Percentiles rank a stretch among this genome's conserved stretches.
phyloP scores from a whole-genome alignment of 2,329 filamentous ascomycete genomes.

The Pyrenophora teres region DNA sequence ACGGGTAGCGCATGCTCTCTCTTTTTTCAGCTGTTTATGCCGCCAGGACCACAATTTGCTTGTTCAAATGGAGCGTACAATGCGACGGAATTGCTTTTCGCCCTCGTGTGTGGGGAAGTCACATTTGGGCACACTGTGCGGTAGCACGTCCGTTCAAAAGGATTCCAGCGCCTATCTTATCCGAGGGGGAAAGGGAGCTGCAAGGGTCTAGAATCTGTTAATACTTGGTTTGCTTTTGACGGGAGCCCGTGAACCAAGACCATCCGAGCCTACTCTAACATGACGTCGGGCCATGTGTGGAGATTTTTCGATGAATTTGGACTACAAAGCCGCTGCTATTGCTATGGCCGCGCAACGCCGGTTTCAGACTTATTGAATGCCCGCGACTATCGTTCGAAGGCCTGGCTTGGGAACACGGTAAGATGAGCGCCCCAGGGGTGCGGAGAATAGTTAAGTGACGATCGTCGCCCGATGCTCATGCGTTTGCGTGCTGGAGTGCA shows the following conservation, averaged over 20 bases:
- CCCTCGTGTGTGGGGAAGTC: slow-evolving; percentile 1
- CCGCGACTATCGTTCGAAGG: slow-evolving; percentile 1
- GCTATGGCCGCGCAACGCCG: slow-evolving; percentile 2
- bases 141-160: slow-evolving; percentile 5
- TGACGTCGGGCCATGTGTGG: slow-evolving; percentile 11
- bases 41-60: slow-evolving; percentile 8
- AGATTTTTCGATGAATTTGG: slow-evolving; percentile 1
- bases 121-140: slow-evolving; percentile 1
- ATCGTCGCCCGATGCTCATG: slow-evolving; percentile 7
- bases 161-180: slow-evolving; percentile 3
- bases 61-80: background rate
- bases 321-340: slow-evolving; percentile 4
- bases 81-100: slow-evolving; percentile 10
- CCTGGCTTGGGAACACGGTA: slow-evolving; percentile 2
- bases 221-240: slow-evolving; percentile 18
- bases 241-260: slow-evolving; percentile 6
- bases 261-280: slow-evolving; percentile 14
- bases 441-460: slow-evolving; percentile 15
- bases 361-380: slow-evolving; percentile 14
- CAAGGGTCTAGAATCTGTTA: slow-evolving; percentile 14
- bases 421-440: slow-evolving; percentile 6
- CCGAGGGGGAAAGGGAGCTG: background rate
- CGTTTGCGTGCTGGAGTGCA: slow-evolving; percentile 2
- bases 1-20: slow-evolving; percentile 1
- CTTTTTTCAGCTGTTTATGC: background rate